Evolutionary conservation across 2,329 filamentous ascomycete genomes (phyloP).

Genomic region (Aspergillus chevalieri): DNA sequence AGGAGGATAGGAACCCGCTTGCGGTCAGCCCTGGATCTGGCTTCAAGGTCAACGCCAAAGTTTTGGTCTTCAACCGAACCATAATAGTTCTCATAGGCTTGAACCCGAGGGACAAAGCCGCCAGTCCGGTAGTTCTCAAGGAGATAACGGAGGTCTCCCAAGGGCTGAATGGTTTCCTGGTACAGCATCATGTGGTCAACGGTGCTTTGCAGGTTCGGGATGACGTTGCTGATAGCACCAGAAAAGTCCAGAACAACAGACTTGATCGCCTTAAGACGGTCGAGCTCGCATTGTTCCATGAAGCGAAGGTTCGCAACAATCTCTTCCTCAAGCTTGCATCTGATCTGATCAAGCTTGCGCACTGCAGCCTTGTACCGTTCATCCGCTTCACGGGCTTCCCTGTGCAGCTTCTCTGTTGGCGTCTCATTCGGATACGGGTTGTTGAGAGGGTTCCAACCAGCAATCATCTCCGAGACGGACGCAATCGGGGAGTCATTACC

Average conservation of each 20-base stretch:
- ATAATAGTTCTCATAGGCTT: conserved; percentile 98
- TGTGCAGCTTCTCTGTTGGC: conserved; percentile 72
- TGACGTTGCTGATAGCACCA: conserved; percentile 94
- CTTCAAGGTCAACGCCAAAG: conserved; percentile 96
- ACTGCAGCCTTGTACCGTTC: conserved; percentile 88
- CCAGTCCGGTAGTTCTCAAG: conserved; percentile 96
- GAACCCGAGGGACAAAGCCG: conserved; percentile 81
- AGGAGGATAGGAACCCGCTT: conserved; percentile 92
- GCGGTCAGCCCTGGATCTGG: conserved; percentile 82
- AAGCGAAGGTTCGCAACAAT: conserved; percentile 91
- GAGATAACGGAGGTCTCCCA: conserved; percentile 83
- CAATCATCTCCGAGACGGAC: conserved; percentile 79
- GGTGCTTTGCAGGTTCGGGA: conserved; percentile 88
- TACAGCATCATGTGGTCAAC: conserved; percentile 99
- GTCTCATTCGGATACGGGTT: conserved; percentile 91
- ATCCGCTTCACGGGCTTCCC: conserved; percentile 84
- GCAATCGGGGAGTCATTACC: conserved; percentile 74
- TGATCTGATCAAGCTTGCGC: conserved; percentile 77
- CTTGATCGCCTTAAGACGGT: conserved; percentile 95
- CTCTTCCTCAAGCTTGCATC: conserved; percentile 91
- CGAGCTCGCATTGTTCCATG: conserved; percentile 93
- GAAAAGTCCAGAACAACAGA: conserved; percentile 97
- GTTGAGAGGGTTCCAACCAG: conserved; percentile 89
- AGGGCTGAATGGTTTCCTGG: conserved; percentile 95
- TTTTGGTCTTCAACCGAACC: conserved; percentile 97